Percentiles rank a stretch among this genome's conserved stretches.
phyloP scores from a whole-genome alignment of 176 grass and related monocot species.

The Pharus latifolius region DNA sequence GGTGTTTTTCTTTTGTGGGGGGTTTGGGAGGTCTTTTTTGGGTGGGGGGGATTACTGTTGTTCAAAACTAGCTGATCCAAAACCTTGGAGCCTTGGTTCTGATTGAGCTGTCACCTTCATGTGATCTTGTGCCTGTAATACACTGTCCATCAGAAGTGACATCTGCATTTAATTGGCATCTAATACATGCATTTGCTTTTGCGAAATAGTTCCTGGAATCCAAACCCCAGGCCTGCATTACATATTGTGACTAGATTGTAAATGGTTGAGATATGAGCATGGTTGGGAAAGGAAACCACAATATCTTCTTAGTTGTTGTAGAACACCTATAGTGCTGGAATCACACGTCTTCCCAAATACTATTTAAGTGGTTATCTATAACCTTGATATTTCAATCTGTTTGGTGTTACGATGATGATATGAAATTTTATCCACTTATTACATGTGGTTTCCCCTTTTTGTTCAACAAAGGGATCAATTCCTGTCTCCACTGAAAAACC shows the following conservation, averaged over 20 bases:
- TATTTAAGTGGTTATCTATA: not conserved
- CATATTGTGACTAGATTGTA: too few relatives aligned
- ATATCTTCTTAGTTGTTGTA: too few relatives aligned
- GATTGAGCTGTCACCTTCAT: not conserved
- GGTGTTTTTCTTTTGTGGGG: too few relatives aligned
- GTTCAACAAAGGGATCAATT: not conserved
- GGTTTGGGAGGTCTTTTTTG: too few relatives aligned
- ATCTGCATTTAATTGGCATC: not conserved
- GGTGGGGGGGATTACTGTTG: too few relatives aligned
- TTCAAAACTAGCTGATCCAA: too few relatives aligned
- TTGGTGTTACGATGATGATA: not conserved
- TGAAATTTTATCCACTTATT: not conserved
- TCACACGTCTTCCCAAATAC: conserved; percentile 9
- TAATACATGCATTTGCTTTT: not conserved
- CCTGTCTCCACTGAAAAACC: not conserved
- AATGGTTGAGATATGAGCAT: too few relatives aligned
- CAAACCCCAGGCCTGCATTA: too few relatives aligned
- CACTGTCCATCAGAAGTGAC: not conserved
- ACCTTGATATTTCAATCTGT: not conserved
- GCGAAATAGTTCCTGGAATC: too few relatives aligned
- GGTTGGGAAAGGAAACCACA: too few relatives aligned
- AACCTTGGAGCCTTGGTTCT: not conserved
- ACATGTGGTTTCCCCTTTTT: too few relatives aligned
- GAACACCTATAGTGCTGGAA: too few relatives aligned
- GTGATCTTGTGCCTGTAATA: not conserved